Evolutionary conservation across 441 rosid genomes (phyloP).

Genomic region (Mallotus japonicus): DNA sequence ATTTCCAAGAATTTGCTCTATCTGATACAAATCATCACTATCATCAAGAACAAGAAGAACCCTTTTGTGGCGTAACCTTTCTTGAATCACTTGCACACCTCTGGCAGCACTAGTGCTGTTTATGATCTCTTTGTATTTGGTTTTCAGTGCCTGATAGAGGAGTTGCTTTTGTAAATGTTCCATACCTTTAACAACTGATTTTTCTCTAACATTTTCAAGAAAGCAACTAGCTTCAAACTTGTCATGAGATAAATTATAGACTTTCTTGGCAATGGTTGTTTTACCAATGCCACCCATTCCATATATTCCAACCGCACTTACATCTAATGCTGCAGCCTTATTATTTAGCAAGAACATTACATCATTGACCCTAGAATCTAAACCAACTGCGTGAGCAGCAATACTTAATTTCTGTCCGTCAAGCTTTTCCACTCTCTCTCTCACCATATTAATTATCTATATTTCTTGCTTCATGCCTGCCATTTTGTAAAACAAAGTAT

Average conservation of each 20-base stretch:
- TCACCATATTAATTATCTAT: constrained; percentile 3
- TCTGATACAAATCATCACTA: constrained; percentile 9
- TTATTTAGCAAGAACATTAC: constrained; percentile 3
- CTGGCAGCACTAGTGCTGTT: not conserved
- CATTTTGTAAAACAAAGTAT: not conserved
- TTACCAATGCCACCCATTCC: not conserved
- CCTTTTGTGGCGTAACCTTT: constrained; percentile 8
- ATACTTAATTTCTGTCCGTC: not conserved
- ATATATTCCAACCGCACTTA: not conserved
- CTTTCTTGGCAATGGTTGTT: constrained; percentile 14
- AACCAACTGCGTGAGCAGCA: constrained; percentile 2
- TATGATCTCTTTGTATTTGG: constrained; percentile 10
- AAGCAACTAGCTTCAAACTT: constrained; percentile 22
- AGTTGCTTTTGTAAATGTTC: constrained; percentile 15
- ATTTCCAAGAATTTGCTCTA: constrained; percentile 12
- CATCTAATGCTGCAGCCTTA: too few relatives aligned
- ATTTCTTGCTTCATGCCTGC: constrained; percentile 15
- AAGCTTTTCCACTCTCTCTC: constrained; percentile 5
- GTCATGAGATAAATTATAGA: constrained; percentile 7
- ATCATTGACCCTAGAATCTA: not conserved
- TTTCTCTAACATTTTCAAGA: constrained; percentile 15
- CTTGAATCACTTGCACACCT: constrained; percentile 11
- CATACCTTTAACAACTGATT: constrained; percentile 4
- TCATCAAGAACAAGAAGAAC: constrained; percentile 25
- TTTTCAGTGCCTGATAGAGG: constrained; percentile 5